Evolutionary conservation across 495 filamentous ascomycete species (phyloP).

Genomic region (Durotheca rogersii): DNA sequence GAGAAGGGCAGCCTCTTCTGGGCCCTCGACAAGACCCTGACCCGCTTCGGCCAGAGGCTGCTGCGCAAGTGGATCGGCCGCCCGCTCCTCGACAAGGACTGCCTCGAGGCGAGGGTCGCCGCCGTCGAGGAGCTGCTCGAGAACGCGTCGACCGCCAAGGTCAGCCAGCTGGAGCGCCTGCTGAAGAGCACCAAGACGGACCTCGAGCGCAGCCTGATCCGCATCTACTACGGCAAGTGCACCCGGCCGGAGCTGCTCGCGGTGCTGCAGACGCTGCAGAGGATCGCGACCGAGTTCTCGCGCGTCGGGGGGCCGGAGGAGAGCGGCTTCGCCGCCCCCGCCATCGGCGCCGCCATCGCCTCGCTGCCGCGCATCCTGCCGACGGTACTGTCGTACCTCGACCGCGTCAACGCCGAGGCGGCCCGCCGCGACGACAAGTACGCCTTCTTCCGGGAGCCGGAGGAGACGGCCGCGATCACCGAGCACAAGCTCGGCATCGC

Average conservation of each 20-base stretch:
- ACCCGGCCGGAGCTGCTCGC: conserved; percentile 85
- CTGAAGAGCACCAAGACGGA: conserved; percentile 74
- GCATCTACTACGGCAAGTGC: conserved; percentile 97
- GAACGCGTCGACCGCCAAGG: conserved; percentile 59
- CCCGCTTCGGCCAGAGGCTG: conserved; percentile 83
- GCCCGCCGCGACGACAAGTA: conserved; percentile 90
- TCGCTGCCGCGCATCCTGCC: conserved; percentile 74
- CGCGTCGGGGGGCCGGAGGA: conserved; percentile 63
- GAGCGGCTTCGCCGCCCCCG: conserved; percentile 69
- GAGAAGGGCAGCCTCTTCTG: conserved; percentile 91
- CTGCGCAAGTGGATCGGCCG: conserved; percentile 95
- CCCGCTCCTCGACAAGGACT: conserved; percentile 75
- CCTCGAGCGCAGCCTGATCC: conserved; percentile 86
- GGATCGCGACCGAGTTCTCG: conserved; percentile 71
- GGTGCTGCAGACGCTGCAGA: conserved; percentile 81
- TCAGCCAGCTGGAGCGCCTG: conserved; percentile 71
- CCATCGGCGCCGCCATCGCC: conserved; percentile 72
- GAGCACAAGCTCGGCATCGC: conserved; percentile 91
- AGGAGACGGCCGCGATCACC: conserved; percentile 81
- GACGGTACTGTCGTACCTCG: conserved; percentile 69
- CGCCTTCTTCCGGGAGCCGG: conserved; percentile 81
- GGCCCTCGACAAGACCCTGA: conserved; percentile 90
- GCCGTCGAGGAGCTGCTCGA: conserved; percentile 89
- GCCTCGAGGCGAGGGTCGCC: conserved; percentile 77
- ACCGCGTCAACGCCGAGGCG: conserved; percentile 82